A percentile compares a stretch with the other conserved stretches of the same genome.
These are phyloP conservation scores for Ustilago trichophora DNA, from an alignment of 1,284 basidiomycete genomes.

Conservation along the genomic window DNA sequence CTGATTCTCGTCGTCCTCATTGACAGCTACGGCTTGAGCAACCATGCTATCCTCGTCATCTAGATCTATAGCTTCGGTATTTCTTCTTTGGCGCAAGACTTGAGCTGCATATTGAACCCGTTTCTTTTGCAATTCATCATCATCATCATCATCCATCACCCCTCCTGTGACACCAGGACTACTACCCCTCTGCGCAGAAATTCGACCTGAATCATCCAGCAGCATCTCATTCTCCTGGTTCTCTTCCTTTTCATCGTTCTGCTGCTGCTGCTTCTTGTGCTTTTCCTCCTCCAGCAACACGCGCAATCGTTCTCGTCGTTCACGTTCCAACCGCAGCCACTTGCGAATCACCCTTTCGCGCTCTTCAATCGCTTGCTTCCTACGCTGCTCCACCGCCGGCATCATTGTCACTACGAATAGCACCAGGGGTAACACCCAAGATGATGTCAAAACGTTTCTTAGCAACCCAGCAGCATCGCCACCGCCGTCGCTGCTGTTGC, in stretches of 20 bases:
- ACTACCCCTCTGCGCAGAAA: no score
- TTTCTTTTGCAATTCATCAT: slow-evolving; percentile 10
- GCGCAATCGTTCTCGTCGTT: slow-evolving; percentile 6
- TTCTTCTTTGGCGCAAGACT: slow-evolving; percentile 18
- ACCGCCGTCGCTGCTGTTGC: no score
- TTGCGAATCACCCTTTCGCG: slow-evolving; percentile 38
- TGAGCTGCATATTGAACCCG: slow-evolving; percentile 23
- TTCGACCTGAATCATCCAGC: no score
- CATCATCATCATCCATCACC: no score
- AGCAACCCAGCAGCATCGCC: no score
- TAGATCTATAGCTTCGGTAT: slow-evolving; percentile 17
- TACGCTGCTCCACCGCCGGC: slow-evolving; percentile 47
- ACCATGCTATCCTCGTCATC: no score
- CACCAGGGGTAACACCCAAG: slow-evolving; percentile 30
- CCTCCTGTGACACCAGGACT: no score
- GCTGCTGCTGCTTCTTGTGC: neutral
- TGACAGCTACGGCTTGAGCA: no score
- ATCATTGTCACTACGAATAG: slow-evolving; percentile 48
- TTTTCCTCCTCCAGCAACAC: slow-evolving; percentile 5
- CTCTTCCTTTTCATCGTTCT: no score
- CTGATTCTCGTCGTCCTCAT: slow-evolving; percentile 19
- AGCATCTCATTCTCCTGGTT: no score
- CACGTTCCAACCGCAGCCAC: slow-evolving; percentile 24
- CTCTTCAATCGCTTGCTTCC: slow-evolving; percentile 48
- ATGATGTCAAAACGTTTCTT: neutral